Evolutionary conservation across 2,329 filamentous ascomycete genomes (phyloP), one percentile per base, ranked within the genome.

Genomic region (Penicillium aurantiogriseum): DNA sequence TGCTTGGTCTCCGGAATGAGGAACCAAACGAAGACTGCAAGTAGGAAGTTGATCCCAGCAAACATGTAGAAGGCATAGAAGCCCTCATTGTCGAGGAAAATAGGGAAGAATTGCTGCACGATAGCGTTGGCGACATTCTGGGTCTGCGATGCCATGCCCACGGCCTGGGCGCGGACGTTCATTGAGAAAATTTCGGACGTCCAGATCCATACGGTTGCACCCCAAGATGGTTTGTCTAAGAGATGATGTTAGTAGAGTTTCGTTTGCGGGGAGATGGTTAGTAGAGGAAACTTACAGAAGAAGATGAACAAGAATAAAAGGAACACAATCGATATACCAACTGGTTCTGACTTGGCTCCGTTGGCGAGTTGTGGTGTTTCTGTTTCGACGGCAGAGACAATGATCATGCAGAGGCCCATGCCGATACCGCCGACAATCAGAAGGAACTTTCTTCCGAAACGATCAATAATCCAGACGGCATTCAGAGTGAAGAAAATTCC

Each of bases 401-500:
- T 82, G 56, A 90, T 76, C 86, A 91, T 90, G 76, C 86, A 89
- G 10, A 84, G 58, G 4, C 82, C 85, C 83, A 90, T 90, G 38
- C 88, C 88, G 44, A 86, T 73, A 40, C 83, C 87, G 66, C 88
- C 88, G 36, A 86, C 79, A 55, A 90, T 86, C 66, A 91, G 81
- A 57, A 90, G 77, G 78, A 87, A 86, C 65, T 87, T 87, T 51
- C 88, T 82, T 38, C 88, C 88, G 63, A 87, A 90, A 49, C 87
- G 82, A 71, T 90, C 88, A 35, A 88, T 85, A 5, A 86, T 88
- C 87, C 88, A 90, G 38, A 86, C 83, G 15, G 88, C 87, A 63
- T 89, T 90, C 44, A 90, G 78, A 0, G 88, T 90, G 74, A 90
- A 90, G 23, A 90, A 59, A 61, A 90, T 90, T 56, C 86, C 86